Evolutionary conservation across 2,329 filamentous ascomycete genomes (phyloP).

Genomic region (Parastagonospora avenae): DNA sequence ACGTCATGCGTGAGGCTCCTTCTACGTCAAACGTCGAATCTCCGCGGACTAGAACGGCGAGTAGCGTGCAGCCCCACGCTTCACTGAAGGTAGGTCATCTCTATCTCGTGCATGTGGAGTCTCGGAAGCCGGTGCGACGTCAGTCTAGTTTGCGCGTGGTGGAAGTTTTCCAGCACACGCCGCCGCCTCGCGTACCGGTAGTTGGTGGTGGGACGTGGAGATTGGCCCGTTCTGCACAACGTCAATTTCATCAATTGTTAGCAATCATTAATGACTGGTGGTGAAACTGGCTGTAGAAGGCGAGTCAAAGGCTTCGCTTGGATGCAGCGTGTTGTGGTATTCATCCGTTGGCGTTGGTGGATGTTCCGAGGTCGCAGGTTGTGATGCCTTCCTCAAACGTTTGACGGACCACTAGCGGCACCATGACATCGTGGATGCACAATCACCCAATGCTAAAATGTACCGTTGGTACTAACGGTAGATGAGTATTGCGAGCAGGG

Average conservation of each 20-base stretch:
- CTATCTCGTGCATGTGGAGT: not conserved
- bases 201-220: not conserved
- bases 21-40: conserved; percentile 4
- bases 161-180: conserved; percentile 1
- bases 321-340: no score
- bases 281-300: no score
- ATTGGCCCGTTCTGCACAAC: conserved; percentile 2
- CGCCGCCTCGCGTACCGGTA: not conserved
- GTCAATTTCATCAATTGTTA: not conserved
- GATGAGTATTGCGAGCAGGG: no score
- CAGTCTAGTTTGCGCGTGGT: not conserved
- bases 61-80: not conserved
- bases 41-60: not conserved
- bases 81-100: not conserved
- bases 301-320: no score
- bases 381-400: no score
- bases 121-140: not conserved
- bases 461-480: no score
- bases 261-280: no score
- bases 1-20: not conserved
- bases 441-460: no score
- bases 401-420: no score
- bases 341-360: no score
- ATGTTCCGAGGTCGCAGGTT: no score
- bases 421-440: no score